Evolutionary conservation across 2,329 filamentous ascomycete species (phyloP), one percentile per base, ranked within the genome.

Genomic region (Clarireedia sp.): DNA sequence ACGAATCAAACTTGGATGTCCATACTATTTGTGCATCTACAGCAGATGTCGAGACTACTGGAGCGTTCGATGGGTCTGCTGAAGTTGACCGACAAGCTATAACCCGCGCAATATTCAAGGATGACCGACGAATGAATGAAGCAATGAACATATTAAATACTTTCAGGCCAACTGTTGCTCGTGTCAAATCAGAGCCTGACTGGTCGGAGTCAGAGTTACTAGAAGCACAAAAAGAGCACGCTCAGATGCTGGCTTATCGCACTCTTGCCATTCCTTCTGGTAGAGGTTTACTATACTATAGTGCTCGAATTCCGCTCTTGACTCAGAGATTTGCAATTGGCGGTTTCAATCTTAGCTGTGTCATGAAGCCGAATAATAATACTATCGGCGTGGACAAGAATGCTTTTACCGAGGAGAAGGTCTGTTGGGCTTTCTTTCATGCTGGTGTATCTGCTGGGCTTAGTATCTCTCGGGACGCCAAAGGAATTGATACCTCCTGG

Each of bases 371-470:
- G 2, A 85, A 87, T 59, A 94, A 95, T 60, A 90, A 90, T 37
- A 95, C 89, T 2, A 87, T 99, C 29, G 91, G 89, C n/a, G 90
- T 94, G 6, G 94, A 99, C 67, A 90, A 92, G 65, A 78, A 80
- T 5, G 77, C 86, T 2, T 95, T 95, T 66, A 92, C 89, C 0
- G 94, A 99, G 72, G 94, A 99, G 65, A 97, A 95, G 70, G 90
- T 96, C 41, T 92, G 90, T 67, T 99, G 94, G 94, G 91, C 92
- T 0, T 99, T 96, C 72, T 99, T 99, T 72, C 94, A 99, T 69
- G 90, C 95, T 57, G 94, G 94, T 6, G 92, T 95, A 29, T 87
- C 92, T n/a, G 89, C 89, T 23, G 94, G 94, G 3, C 74, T 99
- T 24, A 89, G 90, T 56, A 95, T 99, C 51, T 96, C 94, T 5